Evolutionary conservation across 2,329 filamentous ascomycete genomes (phyloP), one percentile per base, ranked within the genome.

Genomic region (Ilyonectria robusta): DNA sequence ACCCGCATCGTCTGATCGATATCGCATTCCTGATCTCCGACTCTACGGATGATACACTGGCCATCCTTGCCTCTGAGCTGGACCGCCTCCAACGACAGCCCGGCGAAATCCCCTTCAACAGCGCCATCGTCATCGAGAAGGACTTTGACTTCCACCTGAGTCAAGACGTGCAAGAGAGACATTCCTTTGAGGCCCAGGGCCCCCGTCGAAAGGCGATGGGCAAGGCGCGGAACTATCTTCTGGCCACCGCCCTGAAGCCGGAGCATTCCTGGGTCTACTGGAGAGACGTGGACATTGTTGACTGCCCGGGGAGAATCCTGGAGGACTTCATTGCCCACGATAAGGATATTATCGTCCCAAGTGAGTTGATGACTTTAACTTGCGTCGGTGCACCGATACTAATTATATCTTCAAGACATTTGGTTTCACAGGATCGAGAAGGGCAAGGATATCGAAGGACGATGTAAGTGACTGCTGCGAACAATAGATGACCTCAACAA

Each of bases 191-290:
- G 65, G 94, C 94, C 2, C 96, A 99, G 78, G 96, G 92, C 1
- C 95, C 95, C 6, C 90, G 96, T 70, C 91, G 96, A 72, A 98
- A 95, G 83, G 90, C 92, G 40, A 95, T 99, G 89, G 96, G 93
- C 51, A 91, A 88, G 73, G 96, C 96, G 31, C 90, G 96, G 74
- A 99, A 99, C 81, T 99, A 97, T 81, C 86, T 99, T 21, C 88
- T 99, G 2, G 89, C 91, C 35, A 87, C 94, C 0, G 92, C 96
- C 3, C 79, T 99, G 76, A 97, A 97, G 84, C 91, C 94, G 0
- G 94, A 98, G 68, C 96, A 99, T 79, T 95, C 94, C 9, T 99
- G 96, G 96, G 95, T 98, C 9, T 98, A 98, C 81, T 99, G 96
- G 96, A 90, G 96, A 67, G 96, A 99, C 80, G 95, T 97, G 56